These are phyloP conservation scores for Claviceps humidiphila DNA, from an alignment of 2,329 filamentous ascomycete species.

Conservation along the genomic window DNA sequence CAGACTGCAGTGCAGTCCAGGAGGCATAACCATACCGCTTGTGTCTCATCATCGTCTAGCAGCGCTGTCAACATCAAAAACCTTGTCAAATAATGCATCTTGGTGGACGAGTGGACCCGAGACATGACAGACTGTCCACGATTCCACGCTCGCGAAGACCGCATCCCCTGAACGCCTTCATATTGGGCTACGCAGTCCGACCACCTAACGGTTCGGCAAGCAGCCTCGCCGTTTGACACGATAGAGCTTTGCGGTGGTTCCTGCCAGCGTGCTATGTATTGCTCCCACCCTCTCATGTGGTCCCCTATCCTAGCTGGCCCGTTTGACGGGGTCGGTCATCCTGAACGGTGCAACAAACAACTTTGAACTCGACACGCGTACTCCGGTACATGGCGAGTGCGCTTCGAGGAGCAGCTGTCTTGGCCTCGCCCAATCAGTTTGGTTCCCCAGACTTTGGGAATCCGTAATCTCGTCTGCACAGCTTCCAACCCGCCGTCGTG, in stretches of 20 bases:
- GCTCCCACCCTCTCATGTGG: not conserved
- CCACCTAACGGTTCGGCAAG: conserved; percentile 1
- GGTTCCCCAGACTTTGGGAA: not conserved
- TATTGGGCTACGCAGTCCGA: conserved; percentile 8
- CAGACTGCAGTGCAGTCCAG: not conserved
- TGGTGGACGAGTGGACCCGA: not conserved
- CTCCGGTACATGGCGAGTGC: not conserved
- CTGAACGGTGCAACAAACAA: not conserved
- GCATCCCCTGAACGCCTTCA: conserved; percentile 3
- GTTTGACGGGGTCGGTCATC: not conserved
- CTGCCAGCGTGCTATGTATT: not conserved
- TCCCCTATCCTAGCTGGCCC: conserved; percentile 1
- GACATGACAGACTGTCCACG: conserved; percentile 4
- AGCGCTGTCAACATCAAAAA: not conserved
- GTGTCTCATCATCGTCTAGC: conserved; percentile 6
- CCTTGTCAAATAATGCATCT: not conserved
- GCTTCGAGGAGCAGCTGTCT: not conserved
- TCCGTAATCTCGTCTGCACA: not conserved
- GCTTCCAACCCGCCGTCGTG: not conserved
- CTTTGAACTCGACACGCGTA: not conserved
- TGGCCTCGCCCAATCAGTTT: not conserved
- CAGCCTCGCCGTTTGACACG: conserved; percentile 4
- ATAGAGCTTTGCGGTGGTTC: not conserved
- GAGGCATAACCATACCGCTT: conserved; percentile 5
- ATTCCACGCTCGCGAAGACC: conserved; percentile 6